Percentiles rank a stretch among this genome's conserved stretches.
These are phyloP conservation scores for Alternaria metachromatica DNA, from an alignment of 2,329 filamentous ascomycete species.

Conservation along the genomic window DNA sequence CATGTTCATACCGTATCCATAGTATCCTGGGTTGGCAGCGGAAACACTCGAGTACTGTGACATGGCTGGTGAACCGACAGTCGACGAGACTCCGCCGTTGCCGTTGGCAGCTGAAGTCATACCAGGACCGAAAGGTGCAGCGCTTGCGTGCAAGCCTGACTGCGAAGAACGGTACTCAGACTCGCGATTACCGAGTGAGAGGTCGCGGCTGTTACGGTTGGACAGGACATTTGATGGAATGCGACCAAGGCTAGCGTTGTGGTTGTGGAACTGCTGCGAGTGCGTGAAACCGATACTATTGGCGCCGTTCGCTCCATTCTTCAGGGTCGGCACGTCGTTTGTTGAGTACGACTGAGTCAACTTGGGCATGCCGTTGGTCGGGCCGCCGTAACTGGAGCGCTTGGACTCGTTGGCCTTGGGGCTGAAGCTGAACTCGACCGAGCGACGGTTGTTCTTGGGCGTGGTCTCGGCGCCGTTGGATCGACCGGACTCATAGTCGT, in stretches of 20 bases:
- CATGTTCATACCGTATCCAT: conserved; percentile 66
- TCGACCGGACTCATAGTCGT: conserved; percentile 44
- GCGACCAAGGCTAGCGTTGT: conserved; percentile 82
- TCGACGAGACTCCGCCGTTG: conserved; percentile 28
- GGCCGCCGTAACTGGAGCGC: conserved; percentile 61
- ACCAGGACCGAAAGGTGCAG: conserved; percentile 77
- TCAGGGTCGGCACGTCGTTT: conserved; percentile 86
- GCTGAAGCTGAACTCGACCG: conserved; percentile 55
- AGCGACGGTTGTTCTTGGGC: conserved; percentile 55
- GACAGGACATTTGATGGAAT: conserved; percentile 72
- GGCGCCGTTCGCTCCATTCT: conserved; percentile 62
- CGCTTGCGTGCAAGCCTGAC: conserved; percentile 79
- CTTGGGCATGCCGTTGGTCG: conserved; percentile 69
- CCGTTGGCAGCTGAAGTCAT: conserved; percentile 47
- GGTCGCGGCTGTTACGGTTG: conserved; percentile 75
- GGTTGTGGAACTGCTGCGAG: conserved; percentile 68
- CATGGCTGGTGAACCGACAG: conserved; percentile 39
- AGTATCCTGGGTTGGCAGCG: conserved; percentile 48
- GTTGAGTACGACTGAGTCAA: conserved; percentile 88
- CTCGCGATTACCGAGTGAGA: conserved; percentile 59
- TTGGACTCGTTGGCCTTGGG: conserved; percentile 49
- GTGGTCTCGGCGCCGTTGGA: conserved; percentile 51
- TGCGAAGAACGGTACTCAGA: conserved; percentile 66
- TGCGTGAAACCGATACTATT: conserved; percentile 51
- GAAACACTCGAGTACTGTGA: conserved; percentile 41